Conservation (phyloP, 805 yeast genomes). For the Blastobotrys muscicola region DNA sequence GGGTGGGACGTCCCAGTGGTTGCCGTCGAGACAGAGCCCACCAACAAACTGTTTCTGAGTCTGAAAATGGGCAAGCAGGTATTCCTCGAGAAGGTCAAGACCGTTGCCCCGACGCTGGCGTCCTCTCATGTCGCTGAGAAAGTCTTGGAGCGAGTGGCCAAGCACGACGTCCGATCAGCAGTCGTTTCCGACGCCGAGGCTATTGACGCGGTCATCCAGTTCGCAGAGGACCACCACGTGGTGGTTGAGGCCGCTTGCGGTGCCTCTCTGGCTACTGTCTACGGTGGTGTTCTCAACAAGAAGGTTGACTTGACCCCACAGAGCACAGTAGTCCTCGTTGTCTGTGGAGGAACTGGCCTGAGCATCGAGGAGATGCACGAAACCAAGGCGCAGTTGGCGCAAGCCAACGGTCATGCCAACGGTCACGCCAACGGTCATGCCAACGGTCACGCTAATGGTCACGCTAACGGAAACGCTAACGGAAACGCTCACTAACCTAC, state of each 20-base stretch:
- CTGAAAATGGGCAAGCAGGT: slow-evolving; percentile 35
- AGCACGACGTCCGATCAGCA: slow-evolving; percentile 32
- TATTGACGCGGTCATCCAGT: slow-evolving; percentile 37
- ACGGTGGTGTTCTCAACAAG: slow-evolving; percentile 6
- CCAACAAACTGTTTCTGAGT: slow-evolving; percentile 45
- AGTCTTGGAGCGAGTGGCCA: slow-evolving; percentile 34
- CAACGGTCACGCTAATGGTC: too few relatives aligned
- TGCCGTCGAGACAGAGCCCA: slow-evolving; percentile 53
- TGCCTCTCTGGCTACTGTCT: slow-evolving; percentile 39
- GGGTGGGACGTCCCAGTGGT: slow-evolving; percentile 31
- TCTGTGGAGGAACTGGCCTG: slow-evolving; percentile 19
- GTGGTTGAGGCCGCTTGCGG: slow-evolving; percentile 66
- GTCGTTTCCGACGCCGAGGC: slow-evolving; percentile 47
- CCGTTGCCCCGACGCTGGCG: slow-evolving; percentile 53
- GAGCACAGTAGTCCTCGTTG: slow-evolving; percentile 16
- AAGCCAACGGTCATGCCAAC: too few relatives aligned
- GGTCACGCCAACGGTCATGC: too few relatives aligned
- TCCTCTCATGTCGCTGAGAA: slow-evolving; percentile 42
- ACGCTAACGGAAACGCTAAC: too few relatives aligned
- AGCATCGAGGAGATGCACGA: too few relatives aligned
- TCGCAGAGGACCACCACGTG: slow-evolving; percentile 37
- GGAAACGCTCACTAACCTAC: too few relatives aligned
- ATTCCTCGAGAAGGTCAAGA: slow-evolving; percentile 31
- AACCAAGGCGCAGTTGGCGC: too few relatives aligned
- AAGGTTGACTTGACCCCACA: slow-evolving; percentile 10